Evolutionary conservation across 139 green algal genomes (phyloP), one percentile per base, ranked within the genome.

Genomic region (Chlorella sp.): DNA sequence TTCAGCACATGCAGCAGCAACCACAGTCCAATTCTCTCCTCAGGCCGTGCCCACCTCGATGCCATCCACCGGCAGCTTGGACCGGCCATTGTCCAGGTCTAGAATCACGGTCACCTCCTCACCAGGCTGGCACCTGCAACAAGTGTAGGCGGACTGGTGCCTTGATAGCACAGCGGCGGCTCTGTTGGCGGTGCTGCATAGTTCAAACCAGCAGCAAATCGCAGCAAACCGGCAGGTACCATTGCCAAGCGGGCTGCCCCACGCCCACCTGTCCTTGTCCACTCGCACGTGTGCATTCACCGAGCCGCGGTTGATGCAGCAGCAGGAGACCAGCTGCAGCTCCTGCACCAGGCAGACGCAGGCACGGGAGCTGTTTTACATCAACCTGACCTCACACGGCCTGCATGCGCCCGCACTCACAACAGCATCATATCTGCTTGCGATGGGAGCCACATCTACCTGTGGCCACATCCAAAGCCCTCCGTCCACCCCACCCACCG

Each of bases 31-130:
- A 65, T 24, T 60, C 56, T 24, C 26, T 24, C 56, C 13, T 65
- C 26, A n/a, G 24, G 60, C 22, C 11, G 6, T 30, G 8, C 65
- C 6, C 46, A 82, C 76, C 76, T 69, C 76, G 24, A 82, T 54
- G 28, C 3, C 38, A 6, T 82, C 51, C 76, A 82, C 76, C 24
- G 76, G 32, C 76, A 54, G 36, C 76, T 70, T 69, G 54, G 51
- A 60, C 13, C 44, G 36, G 36, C 26, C 28, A 38, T 82, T 82
- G 54, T 82, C 76, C 54, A 82, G 36, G 34, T 82, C 36, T 22
- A 82, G 54, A 5, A 82, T 72, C 3, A 70, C 76, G 6, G 20
- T 38, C 76, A 82, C 76, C 76, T 54, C 76, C 76, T 82, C 51
- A 17, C 76, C 76, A 38, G 76, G 76, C 76, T 82, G 76, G 28